These are phyloP conservation scores for Linaria vulgaris DNA, from an alignment of 257 asterid species.

Conservation along the genomic window DNA sequence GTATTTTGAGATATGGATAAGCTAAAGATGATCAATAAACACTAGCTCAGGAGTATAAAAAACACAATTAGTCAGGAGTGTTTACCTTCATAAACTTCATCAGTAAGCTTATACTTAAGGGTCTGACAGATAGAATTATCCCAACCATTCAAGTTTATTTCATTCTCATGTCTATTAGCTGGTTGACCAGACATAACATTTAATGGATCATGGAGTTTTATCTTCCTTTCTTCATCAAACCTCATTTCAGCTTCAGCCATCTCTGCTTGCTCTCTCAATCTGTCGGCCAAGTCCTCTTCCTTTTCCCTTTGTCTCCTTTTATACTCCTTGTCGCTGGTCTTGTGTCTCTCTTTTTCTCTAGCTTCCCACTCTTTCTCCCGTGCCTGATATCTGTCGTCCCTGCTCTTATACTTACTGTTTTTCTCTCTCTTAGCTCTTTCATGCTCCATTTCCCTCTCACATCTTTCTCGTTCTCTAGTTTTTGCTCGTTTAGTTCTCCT, in stretches of 20 bases:
- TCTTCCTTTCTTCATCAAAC: conserved; percentile 67
- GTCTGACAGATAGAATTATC: too few species aligned
- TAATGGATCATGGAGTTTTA: conserved; percentile 59
- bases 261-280: conserved; percentile 83
- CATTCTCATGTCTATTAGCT: conserved; percentile 41
- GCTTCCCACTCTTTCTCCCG: conserved; percentile 98
- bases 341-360: conserved; percentile 85
- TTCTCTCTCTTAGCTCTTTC: conserved; percentile 94
- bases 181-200: conserved; percentile 40
- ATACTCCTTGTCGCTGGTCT: conserved; percentile 81
- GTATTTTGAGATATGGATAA: conserved; percentile 10
- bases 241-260: conserved; percentile 66
- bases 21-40: neutral
- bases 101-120: conserved; percentile 29
- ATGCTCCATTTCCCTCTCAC: conserved; percentile 88
- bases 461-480: conserved; percentile 88
- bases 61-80: conserved; percentile 4
- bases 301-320: conserved; percentile 81
- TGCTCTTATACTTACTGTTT: conserved; percentile 81
- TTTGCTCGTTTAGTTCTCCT: conserved; percentile 68
- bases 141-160: conserved; percentile 48
- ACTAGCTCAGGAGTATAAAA: too few species aligned
- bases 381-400: conserved; percentile 85
- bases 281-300: conserved; percentile 85
- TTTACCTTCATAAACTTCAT: conserved; percentile 41